Base-by-base conservation (phyloP, 2,329 filamentous ascomycete species). In the Botrytis pseudocinerea region DNA sequence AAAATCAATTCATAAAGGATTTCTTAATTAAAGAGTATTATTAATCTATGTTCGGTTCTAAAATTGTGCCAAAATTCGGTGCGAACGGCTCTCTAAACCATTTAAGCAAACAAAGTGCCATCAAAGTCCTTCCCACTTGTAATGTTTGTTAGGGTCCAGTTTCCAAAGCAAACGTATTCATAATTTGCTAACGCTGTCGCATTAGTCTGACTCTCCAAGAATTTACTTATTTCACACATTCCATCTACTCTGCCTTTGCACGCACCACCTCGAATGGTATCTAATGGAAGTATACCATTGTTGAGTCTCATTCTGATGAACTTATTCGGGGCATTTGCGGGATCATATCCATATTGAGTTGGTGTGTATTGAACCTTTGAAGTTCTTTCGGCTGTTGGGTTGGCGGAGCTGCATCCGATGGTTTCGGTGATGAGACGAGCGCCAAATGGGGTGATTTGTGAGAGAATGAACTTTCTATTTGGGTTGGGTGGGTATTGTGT, bases 361-460 rank as follows among this genome's bases (percentile, higher is more conserved):
- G 82, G 81, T 59, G 81, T 82, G 78, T 87, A 87, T 25, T 81
- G 77, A 0, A 82, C 82, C 38, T 82, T 80, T 57, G 85, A 77
- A 2, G 80, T 74, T 48, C 82, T 81, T 4, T 83, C 82, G 0
- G 83, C 78, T 7, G 76, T 76, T 0, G 87, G 85, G 64, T 83
- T 73, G 0, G 82, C 66, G 0, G 75, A 72, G 4, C 82, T 80
- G 76, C 87, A 89, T 48, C 85, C 86, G 75, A 88, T 86, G 42
- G 88, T 83, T 79, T 89, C 87, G 2, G 87, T 87, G 62, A 87
- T 82, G 44, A 89, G 82, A 28, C 85, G 83, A 5, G 83, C 87
- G 35, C 85, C 87, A 74, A 89, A 89, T 1, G 87, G 87, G 0
- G 86, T 87, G 69, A 89, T 76, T 63, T 85, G 78, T 4, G 84